These are phyloP conservation scores for Sclerotinia spermophila DNA, from an alignment of 2,329 filamentous ascomycete species.

Conservation along the genomic window DNA sequence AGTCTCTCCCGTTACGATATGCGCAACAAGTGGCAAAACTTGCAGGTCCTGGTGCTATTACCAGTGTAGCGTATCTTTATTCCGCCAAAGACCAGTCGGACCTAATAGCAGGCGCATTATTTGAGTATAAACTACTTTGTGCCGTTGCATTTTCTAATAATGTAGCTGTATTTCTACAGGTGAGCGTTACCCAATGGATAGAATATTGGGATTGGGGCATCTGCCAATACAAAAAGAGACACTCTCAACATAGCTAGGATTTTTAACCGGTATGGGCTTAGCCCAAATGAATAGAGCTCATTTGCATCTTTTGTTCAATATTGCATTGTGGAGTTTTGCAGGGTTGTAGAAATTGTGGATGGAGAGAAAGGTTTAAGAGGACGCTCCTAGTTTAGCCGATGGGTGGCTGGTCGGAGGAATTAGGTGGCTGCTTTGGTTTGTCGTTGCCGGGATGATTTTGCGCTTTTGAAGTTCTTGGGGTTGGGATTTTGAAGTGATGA, in stretches of 20 bases:
- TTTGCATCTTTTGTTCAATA: slow-evolving; percentile 50
- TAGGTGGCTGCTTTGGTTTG: slow-evolving; percentile 62
- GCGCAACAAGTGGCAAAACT: slow-evolving; percentile 34
- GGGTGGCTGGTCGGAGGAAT: slow-evolving; percentile 57
- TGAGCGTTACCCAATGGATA: not conserved
- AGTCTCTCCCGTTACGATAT: not conserved
- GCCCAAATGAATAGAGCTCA: slow-evolving; percentile 50
- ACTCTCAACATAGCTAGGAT: slow-evolving; percentile 39
- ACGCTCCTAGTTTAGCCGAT: slow-evolving; percentile 57
- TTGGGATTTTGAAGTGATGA: slow-evolving; percentile 21
- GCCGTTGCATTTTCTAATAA: slow-evolving; percentile 53
- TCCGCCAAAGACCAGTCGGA: slow-evolving; percentile 53
- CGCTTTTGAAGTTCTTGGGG: slow-evolving; percentile 64
- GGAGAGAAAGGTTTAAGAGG: slow-evolving; percentile 26
- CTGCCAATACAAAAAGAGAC: not conserved
- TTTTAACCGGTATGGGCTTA: slow-evolving; percentile 49
- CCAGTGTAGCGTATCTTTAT: slow-evolving; percentile 39
- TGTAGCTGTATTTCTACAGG: slow-evolving; percentile 45
- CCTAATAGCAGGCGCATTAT: slow-evolving; percentile 50
- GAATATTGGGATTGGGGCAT: not conserved
- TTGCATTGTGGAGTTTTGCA: slow-evolving; percentile 48
- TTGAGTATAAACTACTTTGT: slow-evolving; percentile 50
- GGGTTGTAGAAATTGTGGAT: slow-evolving; percentile 25
- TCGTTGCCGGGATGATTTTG: slow-evolving; percentile 72
- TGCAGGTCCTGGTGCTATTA: slow-evolving; percentile 45